A percentile compares a stretch with the other conserved stretches of the same genome.
Evolutionary conservation across 805 yeast genomes (phyloP).

Genomic region (Pichia membranifaciens): DNA sequence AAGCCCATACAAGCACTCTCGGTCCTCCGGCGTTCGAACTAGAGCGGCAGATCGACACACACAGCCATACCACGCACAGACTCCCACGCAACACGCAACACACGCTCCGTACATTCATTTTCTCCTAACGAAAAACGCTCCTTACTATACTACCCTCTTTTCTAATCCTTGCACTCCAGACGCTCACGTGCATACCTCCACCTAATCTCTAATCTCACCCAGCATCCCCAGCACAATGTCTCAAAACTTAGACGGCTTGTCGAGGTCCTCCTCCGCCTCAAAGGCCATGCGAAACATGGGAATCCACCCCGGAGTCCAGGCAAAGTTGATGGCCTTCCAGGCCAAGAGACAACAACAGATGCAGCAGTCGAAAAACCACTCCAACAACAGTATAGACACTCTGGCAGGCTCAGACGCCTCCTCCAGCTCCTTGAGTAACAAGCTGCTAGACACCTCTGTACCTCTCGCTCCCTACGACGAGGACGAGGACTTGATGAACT

Average conservation of each 20-base stretch:
- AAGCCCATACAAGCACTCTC: too few species aligned
- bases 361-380: constrained; percentile 11
- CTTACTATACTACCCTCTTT: too few species aligned
- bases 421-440: not conserved
- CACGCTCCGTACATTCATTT: too few species aligned
- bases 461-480: constrained; percentile 4
- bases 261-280: constrained; percentile 11
- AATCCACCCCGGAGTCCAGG: constrained; percentile 75
- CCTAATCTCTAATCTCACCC: too few species aligned
- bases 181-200: too few species aligned
- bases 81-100: too few species aligned
- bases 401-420: too few species aligned
- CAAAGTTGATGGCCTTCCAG: constrained; percentile 81
- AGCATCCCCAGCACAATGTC: not conserved
- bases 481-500: constrained; percentile 7
- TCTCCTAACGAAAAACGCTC: too few species aligned
- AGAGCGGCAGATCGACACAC: too few species aligned
- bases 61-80: too few species aligned
- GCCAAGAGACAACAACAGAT: constrained; percentile 55
- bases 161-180: too few species aligned
- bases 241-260: constrained; percentile 2
- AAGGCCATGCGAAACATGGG: constrained; percentile 23
- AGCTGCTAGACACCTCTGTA: constrained; percentile 6
- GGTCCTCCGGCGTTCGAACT: too few species aligned
- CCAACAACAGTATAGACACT: not conserved